phyloP scores from a whole-genome alignment of 345 rosid genomes.

The Boechera stricta region DNA sequence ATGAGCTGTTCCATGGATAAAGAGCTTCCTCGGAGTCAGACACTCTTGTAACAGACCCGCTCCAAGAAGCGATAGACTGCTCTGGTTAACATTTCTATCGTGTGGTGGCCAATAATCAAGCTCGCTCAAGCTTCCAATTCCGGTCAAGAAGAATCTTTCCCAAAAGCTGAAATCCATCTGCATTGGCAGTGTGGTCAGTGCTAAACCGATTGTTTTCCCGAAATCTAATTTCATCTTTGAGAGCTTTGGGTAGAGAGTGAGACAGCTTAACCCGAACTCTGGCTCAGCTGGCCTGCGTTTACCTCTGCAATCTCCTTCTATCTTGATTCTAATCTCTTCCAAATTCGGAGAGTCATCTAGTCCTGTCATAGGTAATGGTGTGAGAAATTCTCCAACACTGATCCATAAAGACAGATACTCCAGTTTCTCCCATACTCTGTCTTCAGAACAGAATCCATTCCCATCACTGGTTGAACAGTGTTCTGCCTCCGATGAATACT shows the following conservation, averaged over 20 bases:
- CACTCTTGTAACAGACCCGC: conserved; percentile 74
- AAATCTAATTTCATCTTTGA: conserved; percentile 84
- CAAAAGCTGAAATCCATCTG: conserved; percentile 87
- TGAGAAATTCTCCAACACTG: conserved; percentile 65
- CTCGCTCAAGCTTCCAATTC: conserved; percentile 58
- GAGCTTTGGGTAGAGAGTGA: conserved; percentile 61
- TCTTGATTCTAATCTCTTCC: conserved; percentile 76
- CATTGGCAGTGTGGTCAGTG: conserved; percentile 76
- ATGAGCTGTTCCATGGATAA: conserved; percentile 88
- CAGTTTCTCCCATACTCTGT: conserved; percentile 71
- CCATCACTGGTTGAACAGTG: conserved; percentile 30
- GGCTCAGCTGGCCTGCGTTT: conserved; percentile 55
- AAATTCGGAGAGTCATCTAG: conserved; percentile 73
- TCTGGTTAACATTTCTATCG: conserved; percentile 82
- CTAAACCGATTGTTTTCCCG: conserved; percentile 68
- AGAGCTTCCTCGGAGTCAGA: conserved; percentile 70
- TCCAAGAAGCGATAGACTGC: conserved; percentile 76
- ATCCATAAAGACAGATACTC: conserved; percentile 80
- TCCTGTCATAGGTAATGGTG: conserved; percentile 62
- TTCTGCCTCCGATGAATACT: conserved; percentile 46
- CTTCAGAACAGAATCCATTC: conserved; percentile 51
- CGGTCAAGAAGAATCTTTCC: conserved; percentile 85
- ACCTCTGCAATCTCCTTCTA: conserved; percentile 91
- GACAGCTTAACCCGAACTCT: conserved; percentile 73
- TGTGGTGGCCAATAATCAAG: conserved; percentile 93